Conservation (phyloP, 2,329 filamentous ascomycete genomes). For the Alternaria sp. region DNA sequence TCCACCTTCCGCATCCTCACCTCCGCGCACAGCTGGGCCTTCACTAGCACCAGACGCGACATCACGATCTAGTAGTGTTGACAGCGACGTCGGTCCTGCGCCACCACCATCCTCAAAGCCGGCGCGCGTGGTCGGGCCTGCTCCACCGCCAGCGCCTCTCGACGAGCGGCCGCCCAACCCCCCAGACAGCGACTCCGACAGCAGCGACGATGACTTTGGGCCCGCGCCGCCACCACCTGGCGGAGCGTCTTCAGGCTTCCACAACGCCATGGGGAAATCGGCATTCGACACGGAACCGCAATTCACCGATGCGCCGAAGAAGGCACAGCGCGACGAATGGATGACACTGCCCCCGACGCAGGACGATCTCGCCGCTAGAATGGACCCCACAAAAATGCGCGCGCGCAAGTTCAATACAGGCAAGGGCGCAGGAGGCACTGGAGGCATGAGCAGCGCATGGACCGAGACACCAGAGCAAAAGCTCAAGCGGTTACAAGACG, state of each 20-base stretch:
- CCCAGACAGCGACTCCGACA: slow-evolving; percentile 41
- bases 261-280: slow-evolving; percentile 23
- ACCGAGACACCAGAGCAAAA: slow-evolving; percentile 92
- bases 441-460: slow-evolving; percentile 72
- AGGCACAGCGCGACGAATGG: slow-evolving; percentile 74
- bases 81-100: slow-evolving; percentile 39
- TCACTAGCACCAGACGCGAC: slow-evolving; percentile 56
- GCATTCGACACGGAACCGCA: slow-evolving; percentile 43
- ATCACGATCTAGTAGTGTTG: slow-evolving; percentile 32
- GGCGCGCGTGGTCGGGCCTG: slow-evolving; percentile 58
- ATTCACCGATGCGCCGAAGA: slow-evolving; percentile 43
- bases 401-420: slow-evolving; percentile 82
- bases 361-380: slow-evolving; percentile 62
- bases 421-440: slow-evolving; percentile 60
- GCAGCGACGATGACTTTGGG: slow-evolving; percentile 55
- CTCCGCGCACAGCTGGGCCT: slow-evolving; percentile 57
- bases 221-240: slow-evolving; percentile 50
- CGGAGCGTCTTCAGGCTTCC: slow-evolving; percentile 22
- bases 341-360: slow-evolving; percentile 59
- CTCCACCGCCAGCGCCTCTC: slow-evolving; percentile 59
- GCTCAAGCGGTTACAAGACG: slow-evolving; percentile 76
- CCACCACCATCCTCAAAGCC: slow-evolving; percentile 54
- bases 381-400: slow-evolving; percentile 84
- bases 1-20: slow-evolving; percentile 50
- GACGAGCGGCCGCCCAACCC: slow-evolving; percentile 54